phyloP scores from a whole-genome alignment of 257 asterid species.

The Fraxinus cuspidata region DNA sequence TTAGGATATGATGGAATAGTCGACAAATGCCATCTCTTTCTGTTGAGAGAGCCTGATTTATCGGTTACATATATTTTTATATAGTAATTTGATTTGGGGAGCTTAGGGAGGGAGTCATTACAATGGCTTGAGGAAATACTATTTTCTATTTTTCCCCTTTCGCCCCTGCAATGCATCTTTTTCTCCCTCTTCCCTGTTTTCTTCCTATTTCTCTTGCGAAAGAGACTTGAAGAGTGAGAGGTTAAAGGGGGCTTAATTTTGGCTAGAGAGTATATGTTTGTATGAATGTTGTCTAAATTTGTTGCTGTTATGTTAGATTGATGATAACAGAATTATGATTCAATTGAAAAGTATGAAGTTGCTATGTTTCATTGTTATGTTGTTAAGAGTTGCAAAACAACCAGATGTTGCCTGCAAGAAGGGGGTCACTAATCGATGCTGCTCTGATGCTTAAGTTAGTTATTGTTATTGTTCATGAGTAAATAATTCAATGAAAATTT shows the following conservation, averaged over 20 bases:
- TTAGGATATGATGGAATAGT: slow-evolving; percentile 52
- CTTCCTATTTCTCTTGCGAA: background rate
- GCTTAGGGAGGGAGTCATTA: background rate
- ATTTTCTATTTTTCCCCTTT: background rate
- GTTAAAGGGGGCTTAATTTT: background rate
- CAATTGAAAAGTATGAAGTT: background rate
- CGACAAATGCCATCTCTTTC: slow-evolving; percentile 6
- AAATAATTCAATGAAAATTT: too few relatives aligned
- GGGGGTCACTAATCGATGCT: background rate
- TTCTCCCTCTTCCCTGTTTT: background rate
- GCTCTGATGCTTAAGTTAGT: too few relatives aligned
- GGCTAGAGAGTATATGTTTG: background rate
- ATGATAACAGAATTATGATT: background rate
- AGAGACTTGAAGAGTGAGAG: background rate
- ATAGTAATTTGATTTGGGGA: background rate
- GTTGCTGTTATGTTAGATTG: background rate
- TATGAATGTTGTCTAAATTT: background rate
- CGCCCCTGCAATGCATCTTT: background rate
- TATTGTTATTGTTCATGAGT: too few relatives aligned
- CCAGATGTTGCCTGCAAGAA: background rate
- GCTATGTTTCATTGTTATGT: background rate
- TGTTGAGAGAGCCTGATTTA: background rate
- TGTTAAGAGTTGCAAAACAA: background rate
- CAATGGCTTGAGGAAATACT: background rate
- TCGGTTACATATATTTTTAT: background rate